phyloP scores from a whole-genome alignment of 352 stramenopile genomes.

The Pythium grandisporangium region DNA sequence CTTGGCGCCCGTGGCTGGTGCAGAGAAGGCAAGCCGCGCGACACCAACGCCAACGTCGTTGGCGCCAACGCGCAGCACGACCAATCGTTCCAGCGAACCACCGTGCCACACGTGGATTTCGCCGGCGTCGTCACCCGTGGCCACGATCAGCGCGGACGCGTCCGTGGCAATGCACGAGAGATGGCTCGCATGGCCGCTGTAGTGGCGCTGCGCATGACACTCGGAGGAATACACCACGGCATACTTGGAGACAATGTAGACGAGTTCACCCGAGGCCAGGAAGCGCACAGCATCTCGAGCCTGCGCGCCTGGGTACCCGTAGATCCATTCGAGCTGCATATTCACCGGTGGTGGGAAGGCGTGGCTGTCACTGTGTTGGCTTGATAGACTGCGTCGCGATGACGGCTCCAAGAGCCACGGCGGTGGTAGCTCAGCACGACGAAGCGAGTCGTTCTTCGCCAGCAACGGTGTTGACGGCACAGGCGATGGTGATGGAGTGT shows the following conservation, averaged over 20 bases:
- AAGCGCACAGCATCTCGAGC: constrained; percentile 39
- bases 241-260: constrained; percentile 71
- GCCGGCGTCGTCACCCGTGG: constrained; percentile 30
- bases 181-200: constrained; percentile 41
- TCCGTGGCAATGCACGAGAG: constrained; percentile 65
- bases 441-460: background rate
- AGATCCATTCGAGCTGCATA: constrained; percentile 68
- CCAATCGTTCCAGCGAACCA: constrained; percentile 54
- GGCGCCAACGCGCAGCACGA: constrained; percentile 57
- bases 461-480: background rate
- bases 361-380: background rate
- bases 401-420: constrained; percentile 50
- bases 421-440: constrained; percentile 10
- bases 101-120: constrained; percentile 74
- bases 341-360: constrained; percentile 51
- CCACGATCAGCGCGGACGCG: constrained; percentile 44
- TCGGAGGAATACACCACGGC: constrained; percentile 58
- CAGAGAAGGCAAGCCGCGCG: constrained; percentile 41
- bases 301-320: constrained; percentile 41
- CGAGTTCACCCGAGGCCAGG: constrained; percentile 39
- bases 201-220: constrained; percentile 61
- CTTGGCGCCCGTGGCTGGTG: no score
- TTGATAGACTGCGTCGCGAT: background rate
- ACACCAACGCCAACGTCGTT: constrained; percentile 43
- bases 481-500: no score